Conservation (phyloP, 192 early-diverging fungal genomes). For the Borealophlyctis nickersoniae region DNA sequence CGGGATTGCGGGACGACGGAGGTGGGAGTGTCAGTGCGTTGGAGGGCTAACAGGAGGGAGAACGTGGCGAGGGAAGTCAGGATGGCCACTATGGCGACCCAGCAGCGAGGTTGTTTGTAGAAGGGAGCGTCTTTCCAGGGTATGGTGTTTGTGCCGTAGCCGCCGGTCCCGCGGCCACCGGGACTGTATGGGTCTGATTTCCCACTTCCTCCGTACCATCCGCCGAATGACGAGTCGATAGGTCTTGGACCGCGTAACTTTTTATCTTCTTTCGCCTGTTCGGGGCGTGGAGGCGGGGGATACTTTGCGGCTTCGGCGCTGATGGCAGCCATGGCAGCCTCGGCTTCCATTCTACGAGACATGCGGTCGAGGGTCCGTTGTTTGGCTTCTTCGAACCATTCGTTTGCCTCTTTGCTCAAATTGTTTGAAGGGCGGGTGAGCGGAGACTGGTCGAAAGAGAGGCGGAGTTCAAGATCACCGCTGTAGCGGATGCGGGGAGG, state of each 20-base stretch:
- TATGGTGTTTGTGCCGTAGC: not conserved
- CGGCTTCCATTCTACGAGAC: not conserved
- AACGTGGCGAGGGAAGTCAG: not conserved
- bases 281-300: not conserved
- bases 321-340: no score
- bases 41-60: not conserved
- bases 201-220: no score
- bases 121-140: not conserved
- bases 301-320: not conserved
- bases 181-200: no score
- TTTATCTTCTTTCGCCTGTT: not conserved
- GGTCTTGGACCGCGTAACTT: not conserved
- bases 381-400: slow-evolving; percentile 2
- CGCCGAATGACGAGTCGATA: not conserved
- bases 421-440: not conserved
- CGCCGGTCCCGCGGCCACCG: not conserved
- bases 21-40: not conserved
- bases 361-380: not conserved
- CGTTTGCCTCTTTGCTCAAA: not conserved
- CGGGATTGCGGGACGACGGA: not conserved
- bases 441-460: not conserved
- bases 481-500: not conserved
- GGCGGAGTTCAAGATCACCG: not conserved
- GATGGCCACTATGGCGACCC: not conserved
- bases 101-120: not conserved